Evolutionary conservation across 2,329 filamentous ascomycete genomes (phyloP).

Genomic region (Gnomoniopsis smithogilvyi): DNA sequence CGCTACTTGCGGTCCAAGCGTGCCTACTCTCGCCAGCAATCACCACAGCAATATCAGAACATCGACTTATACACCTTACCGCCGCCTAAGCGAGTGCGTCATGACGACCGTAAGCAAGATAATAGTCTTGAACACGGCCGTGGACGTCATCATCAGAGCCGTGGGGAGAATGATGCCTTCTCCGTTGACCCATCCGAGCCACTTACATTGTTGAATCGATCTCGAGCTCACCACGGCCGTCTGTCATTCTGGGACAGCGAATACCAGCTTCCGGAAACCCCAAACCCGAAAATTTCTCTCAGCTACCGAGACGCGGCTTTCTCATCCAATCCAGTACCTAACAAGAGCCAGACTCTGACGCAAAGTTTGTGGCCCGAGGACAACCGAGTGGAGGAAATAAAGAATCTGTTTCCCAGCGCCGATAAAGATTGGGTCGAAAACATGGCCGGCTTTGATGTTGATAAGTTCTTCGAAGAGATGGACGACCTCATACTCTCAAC

Average conservation of each 20-base stretch:
- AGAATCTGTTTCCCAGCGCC: not conserved
- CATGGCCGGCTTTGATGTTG: constrained; percentile 4
- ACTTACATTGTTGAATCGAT: not conserved
- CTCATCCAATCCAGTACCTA: not conserved
- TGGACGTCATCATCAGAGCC: not conserved
- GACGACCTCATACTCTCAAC: not conserved
- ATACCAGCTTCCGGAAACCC: not conserved
- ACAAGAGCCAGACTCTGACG: not conserved
- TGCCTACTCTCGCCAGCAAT: not conserved
- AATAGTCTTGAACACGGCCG: not conserved
- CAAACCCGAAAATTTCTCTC: not conserved
- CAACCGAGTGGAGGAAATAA: not conserved
- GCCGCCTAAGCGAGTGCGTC: not conserved
- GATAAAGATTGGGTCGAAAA: not conserved
- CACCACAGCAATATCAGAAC: not conserved
- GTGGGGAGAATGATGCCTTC: too few relatives aligned
- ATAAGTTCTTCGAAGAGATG: not conserved
- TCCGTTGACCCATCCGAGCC: not conserved
- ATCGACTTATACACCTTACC: not conserved
- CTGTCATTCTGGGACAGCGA: constrained; percentile 12
- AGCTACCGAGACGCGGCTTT: not conserved
- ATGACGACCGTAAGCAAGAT: not conserved
- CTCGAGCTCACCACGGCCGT: constrained; percentile 4
- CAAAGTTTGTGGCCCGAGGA: not conserved
- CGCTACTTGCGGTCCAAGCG: not conserved